Conservation (phyloP, 805 yeast genomes). For the Wickerhamiella dianesei region DNA sequence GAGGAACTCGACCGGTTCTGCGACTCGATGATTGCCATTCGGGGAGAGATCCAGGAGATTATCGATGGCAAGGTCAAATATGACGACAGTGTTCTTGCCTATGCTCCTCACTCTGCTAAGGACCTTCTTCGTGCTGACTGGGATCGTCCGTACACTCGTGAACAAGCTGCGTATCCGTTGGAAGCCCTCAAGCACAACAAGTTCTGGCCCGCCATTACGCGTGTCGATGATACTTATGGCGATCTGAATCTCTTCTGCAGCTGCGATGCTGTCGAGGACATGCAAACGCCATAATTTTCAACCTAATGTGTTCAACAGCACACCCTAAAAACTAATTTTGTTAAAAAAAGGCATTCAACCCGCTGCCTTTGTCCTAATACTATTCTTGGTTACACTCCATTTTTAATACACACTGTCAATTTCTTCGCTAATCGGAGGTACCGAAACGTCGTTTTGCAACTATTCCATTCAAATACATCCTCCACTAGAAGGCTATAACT, state of each 20-base stretch:
- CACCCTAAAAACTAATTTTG: background rate
- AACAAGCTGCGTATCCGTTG: constrained; percentile 85
- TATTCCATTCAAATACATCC: no score
- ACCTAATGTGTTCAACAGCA: background rate
- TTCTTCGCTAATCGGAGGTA: no score
- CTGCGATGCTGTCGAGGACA: constrained; percentile 34
- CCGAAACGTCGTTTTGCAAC: no score
- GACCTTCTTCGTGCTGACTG: constrained; percentile 66
- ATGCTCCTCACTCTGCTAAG: constrained; percentile 81
- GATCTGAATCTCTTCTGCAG: constrained; percentile 87
- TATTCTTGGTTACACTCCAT: no score
- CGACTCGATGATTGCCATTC: constrained; percentile 71
- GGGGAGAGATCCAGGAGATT: constrained; percentile 64
- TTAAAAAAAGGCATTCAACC: background rate
- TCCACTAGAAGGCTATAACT: background rate
- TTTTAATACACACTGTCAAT: no score
- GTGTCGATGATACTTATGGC: constrained; percentile 91
- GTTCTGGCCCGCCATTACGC: constrained; percentile 90
- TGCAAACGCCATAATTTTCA: background rate
- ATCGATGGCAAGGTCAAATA: constrained; percentile 56
- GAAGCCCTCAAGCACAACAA: constrained; percentile 59
- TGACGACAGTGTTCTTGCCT: constrained; percentile 47
- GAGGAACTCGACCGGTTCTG: constrained; percentile 84
- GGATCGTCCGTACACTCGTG: constrained; percentile 84
- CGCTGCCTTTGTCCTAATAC: no score